phyloP scores from a whole-genome alignment of 345 rosid genomes.

The Rhodamnia argentea region DNA sequence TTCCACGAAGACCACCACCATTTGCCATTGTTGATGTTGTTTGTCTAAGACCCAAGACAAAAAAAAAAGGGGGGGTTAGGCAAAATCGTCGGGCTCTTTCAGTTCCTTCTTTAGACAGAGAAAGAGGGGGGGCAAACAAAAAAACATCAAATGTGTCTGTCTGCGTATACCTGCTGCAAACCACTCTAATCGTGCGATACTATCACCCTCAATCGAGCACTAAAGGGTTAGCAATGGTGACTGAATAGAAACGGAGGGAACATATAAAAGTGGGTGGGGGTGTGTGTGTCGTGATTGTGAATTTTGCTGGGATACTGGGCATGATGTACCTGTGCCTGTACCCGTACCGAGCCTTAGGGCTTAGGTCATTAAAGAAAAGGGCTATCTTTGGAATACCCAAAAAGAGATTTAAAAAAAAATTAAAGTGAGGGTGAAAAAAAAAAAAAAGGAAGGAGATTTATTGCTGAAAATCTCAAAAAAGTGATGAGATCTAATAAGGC shows the following conservation, averaged over 20 bases:
- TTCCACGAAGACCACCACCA: conserved; percentile 13
- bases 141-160: not conserved
- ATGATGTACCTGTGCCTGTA: not conserved
- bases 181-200: not conserved
- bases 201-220: not conserved
- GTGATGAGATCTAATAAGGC: not conserved
- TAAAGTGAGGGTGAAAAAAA: too few species aligned
- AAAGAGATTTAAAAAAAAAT: not conserved
- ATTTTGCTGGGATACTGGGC: not conserved
- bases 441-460: too few species aligned
- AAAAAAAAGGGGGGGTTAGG: not conserved
- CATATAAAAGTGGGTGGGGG: not conserved
- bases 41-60: not conserved
- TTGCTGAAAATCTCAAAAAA: not conserved
- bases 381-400: not conserved
- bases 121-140: not conserved
- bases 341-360: not conserved
- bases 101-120: not conserved
- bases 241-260: not conserved
- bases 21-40: conserved; percentile 11
- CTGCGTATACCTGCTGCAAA: not conserved
- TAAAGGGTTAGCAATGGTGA: not conserved
- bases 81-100: not conserved
- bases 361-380: not conserved
- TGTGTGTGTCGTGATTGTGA: not conserved